Evolutionary conservation across 2,329 filamentous ascomycete species (phyloP), one percentile per base, ranked within the genome.

Genomic region (Thelonectria discophora): DNA sequence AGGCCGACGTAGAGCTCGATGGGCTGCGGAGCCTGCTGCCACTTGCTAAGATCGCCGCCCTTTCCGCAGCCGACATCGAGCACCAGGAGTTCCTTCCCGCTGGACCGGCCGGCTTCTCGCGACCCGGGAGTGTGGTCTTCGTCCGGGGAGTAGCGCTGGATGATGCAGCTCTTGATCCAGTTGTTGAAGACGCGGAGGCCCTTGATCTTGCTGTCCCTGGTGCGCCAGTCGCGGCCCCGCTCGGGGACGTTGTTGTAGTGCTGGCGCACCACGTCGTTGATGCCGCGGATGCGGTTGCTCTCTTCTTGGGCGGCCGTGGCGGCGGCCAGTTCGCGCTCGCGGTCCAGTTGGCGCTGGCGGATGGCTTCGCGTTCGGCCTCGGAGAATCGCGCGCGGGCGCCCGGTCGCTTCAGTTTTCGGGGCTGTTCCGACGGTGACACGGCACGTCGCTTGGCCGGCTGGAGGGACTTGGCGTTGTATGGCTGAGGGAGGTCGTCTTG

Each of bases 171-270:
- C 83, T 99, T 99, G 79, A 99, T 87, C 95, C 95, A 99, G 78
- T 99, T 99, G 81, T 99, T 99, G 82, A 97, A 95, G 68, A 91
- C 92, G 55, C 95, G 88, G 55, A 99, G 81, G 1, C 95, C 95
- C 79, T 96, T 97, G 81, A 99, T 99, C 72, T 92, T 90, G 77
- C 92, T 97, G 72, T 97, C 93, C 7, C 93, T 97, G 75, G 91
- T 93, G 51, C 95, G 88, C 94, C 95, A 99, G 73, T 97, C 93
- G 55, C 94, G 88, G 12, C 95, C 95, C 30, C 94, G 88, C 80
- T 99, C 91, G 0, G 94, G 94, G 0, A 98, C 94, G 39, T 91
- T 90, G 78, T 99, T 99, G 84, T 99, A 99, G 78, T 97, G 94
- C 67, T 97, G 90, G 52, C 90, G 88, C 50, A 98, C 95, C 8